These are phyloP conservation scores for Scheffersomyces segobiensis DNA, from an alignment of 1,139 yeast species.

Conservation along the genomic window DNA sequence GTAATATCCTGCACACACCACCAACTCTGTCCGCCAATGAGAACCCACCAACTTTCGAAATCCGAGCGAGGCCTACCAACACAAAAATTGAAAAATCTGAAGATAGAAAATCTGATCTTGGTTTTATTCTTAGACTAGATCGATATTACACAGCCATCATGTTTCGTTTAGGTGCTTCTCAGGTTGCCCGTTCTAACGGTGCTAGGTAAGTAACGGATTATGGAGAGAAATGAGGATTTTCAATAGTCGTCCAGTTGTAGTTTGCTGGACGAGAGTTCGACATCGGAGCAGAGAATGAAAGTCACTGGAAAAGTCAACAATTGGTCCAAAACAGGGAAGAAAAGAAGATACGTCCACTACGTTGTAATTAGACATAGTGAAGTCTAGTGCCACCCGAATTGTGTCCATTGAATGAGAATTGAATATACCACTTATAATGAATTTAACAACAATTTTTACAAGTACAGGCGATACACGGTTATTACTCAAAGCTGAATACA, in stretches of 20 bases:
- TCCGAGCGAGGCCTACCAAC: constrained; percentile 1
- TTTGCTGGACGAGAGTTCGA: background rate
- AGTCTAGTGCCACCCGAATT: background rate
- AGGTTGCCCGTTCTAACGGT: constrained; percentile 60
- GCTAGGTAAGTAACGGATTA: constrained; percentile 48
- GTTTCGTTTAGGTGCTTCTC: constrained; percentile 68
- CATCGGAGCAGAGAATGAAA: background rate
- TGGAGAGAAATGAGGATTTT: background rate
- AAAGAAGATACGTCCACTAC: background rate
- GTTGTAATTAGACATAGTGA: background rate
- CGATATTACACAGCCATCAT: constrained; percentile 26
- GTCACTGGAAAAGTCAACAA: background rate
- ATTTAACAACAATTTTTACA: background rate
- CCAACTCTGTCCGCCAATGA: background rate
- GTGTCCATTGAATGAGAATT: background rate
- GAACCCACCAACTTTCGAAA: background rate
- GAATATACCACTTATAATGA: background rate
- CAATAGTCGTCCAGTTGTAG: background rate
- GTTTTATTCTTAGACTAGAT: background rate
- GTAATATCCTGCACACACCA: background rate
- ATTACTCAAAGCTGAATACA: no score
- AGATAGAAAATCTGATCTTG: background rate
- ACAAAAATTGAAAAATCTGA: background rate
- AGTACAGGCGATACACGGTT: background rate
- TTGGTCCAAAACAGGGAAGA: background rate